phyloP scores from a whole-genome alignment of 345 rosid genomes.

The Ceriops zippeliana region DNA sequence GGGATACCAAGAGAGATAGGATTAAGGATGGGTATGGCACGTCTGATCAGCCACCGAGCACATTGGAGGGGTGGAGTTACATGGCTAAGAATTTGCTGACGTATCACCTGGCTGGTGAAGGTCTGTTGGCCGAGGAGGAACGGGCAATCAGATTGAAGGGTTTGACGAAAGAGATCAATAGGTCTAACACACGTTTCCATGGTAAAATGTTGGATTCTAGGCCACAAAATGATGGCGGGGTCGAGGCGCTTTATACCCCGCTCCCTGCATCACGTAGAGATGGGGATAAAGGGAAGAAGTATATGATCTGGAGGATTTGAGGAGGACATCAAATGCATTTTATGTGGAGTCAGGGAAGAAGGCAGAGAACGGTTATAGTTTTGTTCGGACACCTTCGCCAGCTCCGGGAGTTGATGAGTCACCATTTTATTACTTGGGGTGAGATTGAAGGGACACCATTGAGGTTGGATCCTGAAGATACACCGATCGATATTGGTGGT shows the following conservation, averaged over 20 bases:
- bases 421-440: constrained; percentile 96
- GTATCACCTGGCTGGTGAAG: constrained; percentile 97
- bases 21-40: constrained; percentile 96
- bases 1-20: constrained; percentile 61
- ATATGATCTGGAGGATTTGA: constrained; percentile 84
- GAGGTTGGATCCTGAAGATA: constrained; percentile 82
- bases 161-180: constrained; percentile 71
- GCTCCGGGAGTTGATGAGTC: constrained; percentile 91
- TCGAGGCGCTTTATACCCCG: constrained; percentile 82
- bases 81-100: constrained; percentile 83
- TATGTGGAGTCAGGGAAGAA: constrained; percentile 70
- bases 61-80: constrained; percentile 85
- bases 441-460: constrained; percentile 95
- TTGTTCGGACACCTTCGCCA: constrained; percentile 88
- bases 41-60: constrained; percentile 81
- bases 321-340: constrained; percentile 77
- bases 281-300: constrained; percentile 70
- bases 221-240: constrained; percentile 67
- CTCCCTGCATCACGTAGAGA: constrained; percentile 57
- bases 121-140: constrained; percentile 70
- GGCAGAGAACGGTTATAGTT: constrained; percentile 81
- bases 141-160: constrained; percentile 54
- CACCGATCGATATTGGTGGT: constrained; percentile 89
- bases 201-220: constrained; percentile 82
- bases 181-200: constrained; percentile 72